These are phyloP conservation scores for Cymbidium sinense DNA, from an alignment of 106 monocot species.

Conservation along the genomic window DNA sequence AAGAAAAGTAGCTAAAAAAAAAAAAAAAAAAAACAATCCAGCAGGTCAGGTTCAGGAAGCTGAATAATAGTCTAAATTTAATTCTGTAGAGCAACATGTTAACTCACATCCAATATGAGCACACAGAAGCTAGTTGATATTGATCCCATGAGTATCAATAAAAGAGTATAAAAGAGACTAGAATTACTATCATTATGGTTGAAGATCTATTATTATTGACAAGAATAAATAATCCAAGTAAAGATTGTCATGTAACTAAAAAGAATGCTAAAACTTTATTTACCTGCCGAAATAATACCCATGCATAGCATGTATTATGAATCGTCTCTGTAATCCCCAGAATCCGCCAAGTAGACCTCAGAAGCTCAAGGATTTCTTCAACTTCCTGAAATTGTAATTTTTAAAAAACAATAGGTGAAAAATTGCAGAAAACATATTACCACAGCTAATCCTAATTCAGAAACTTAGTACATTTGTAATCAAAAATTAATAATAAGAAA, in stretches of 20 bases:
- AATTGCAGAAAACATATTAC: not conserved
- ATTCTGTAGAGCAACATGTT: no score
- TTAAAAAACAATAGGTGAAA: not conserved
- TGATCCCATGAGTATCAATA: no score
- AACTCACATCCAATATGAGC: no score
- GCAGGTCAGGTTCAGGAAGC: no score
- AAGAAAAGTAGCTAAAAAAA: no score
- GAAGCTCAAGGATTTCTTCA: slow-evolving; percentile 91
- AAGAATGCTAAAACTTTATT: not conserved
- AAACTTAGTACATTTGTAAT: slow-evolving; percentile 6
- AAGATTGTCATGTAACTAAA: not conserved
- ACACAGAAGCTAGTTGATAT: no score
- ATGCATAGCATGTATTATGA: slow-evolving; percentile 88
- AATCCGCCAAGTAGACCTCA: slow-evolving; percentile 84
- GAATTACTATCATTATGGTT: not conserved
- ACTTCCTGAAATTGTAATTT: slow-evolving; percentile 56
- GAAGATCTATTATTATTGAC: not conserved
- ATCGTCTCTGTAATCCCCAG: slow-evolving; percentile 92
- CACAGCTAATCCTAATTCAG: not conserved
- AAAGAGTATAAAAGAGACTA: not conserved
- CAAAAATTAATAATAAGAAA: not conserved
- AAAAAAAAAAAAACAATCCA: no score
- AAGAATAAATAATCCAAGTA: not conserved
- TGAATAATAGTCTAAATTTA: no score
- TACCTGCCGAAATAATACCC: slow-evolving; percentile 93